Percentiles rank a stretch among this genome's conserved stretches.
Conservation (phyloP, 2,329 filamentous ascomycete genomes). For the Aureobasidium subglaciale region DNA sequence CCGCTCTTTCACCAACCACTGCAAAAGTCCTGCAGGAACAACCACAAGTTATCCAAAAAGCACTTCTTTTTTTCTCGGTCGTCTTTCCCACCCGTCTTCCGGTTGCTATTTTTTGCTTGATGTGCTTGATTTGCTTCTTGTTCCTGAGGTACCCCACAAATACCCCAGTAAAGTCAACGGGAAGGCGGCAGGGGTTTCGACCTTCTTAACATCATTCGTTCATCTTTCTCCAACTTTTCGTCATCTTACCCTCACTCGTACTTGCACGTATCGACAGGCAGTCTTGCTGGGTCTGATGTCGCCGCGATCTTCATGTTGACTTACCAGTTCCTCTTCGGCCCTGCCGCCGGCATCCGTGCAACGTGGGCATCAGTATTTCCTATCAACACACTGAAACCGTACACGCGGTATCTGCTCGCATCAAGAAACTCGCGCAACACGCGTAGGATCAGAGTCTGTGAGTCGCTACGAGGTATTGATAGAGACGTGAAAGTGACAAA, state of each 20-base stretch:
- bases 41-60: not conserved
- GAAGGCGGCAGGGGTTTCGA: not conserved
- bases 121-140: not conserved
- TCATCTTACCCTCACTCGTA: slow-evolving; percentile 11
- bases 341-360: not conserved
- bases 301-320: not conserved
- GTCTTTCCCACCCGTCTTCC: not conserved
- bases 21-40: slow-evolving; percentile 1
- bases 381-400: not conserved
- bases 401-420: not conserved
- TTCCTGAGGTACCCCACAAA: slow-evolving; percentile 4
- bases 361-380: not conserved
- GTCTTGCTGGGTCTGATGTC: not conserved
- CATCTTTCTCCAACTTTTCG: not conserved
- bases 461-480: too few relatives aligned
- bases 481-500: not conserved
- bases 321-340: slow-evolving; percentile 1
- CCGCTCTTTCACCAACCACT: not conserved
- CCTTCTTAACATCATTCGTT: slow-evolving; percentile 5
- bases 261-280: not conserved
- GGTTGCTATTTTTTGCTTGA: not conserved
- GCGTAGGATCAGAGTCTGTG: too few relatives aligned
- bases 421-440: not conserved
- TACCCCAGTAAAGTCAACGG: not conserved
- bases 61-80: not conserved